Evolutionary conservation across 1,284 basidiomycete species (phyloP), one percentile per base, ranked within the genome.

Genomic region (Cryptococcus neoformans): DNA sequence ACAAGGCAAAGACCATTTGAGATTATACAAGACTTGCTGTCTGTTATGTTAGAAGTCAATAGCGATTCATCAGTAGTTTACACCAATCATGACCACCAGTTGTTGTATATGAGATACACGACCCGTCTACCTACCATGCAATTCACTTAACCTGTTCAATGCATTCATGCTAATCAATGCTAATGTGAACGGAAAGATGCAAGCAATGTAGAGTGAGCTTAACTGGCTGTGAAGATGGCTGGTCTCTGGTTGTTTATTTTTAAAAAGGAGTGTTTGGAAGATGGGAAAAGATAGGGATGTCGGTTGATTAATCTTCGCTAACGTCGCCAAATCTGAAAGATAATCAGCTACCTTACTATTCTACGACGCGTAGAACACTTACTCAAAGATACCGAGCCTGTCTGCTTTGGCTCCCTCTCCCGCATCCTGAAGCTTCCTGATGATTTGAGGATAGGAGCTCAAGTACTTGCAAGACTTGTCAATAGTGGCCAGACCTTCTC

Each of bases 321-420:
- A 73, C 72, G 54, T 73, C 72, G 40, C 72, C 72, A 53, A 71
- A 70, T 52, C 69, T 71, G 47, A 3, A 16, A 11, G 12, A 2
- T 14, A 4, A 41, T 55, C 44, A 55, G 52, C 52, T 14, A 8
- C 1, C 37, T 40, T 17, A 3, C 6, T 10, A 6, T 6, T 16
- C 3, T 17, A n/a, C 3, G 6, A 7, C n/a, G 35, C 28, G 9
- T n/a, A 38, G n/a, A 38, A 10, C 21, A 57, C 65, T 63, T 42
- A 89, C 80, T 93, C 91, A 69, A 92, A 93, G 84, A 91, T 91
- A 45, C 90, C 90, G 51, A 83, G 77, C 37, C 90, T 83, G 60
- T 87, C 86, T 49, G 81, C 80, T 78, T 92, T 93, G 34, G 90
- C 90, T 12, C 80, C 81, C 38, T 78, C 73, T 36, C 87, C 75